Base-by-base conservation (phyloP, 2,329 filamentous ascomycete genomes). In the Pseudogymnoascus sp. region DNA sequence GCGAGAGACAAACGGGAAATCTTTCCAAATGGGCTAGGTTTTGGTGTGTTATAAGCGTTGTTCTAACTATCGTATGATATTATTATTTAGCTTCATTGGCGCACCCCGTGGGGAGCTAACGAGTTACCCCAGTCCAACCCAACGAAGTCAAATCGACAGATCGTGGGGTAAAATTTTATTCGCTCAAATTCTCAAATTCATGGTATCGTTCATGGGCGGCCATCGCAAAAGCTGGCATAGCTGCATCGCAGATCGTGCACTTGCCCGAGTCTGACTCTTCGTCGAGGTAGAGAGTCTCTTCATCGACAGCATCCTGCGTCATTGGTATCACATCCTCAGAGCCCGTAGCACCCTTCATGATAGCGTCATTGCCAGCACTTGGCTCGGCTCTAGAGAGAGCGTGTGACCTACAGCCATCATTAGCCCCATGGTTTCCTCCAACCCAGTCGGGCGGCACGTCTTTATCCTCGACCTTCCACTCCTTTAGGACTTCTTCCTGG, bases 401-500 rank as follows among this genome's bases (percentile, higher is more conserved):
- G 7, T 26, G 38, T 42, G 16, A 31, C 21, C 50, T 53, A 29
- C n/a, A 37, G 5, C n/a, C 37, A 24, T 47, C 33, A 8, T 26
- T 11, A 10, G 44, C 14, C 31, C 37, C 10, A 10, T 16, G 37
- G 14, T 38, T 16, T 37, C 37, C 33, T 14, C 21, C 35, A 38
- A 35, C 61, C 38, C 59, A 56, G 60, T 72, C 70, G 44, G 72
- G 71, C n/a, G 73, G 69, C 1, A 73, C 67, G 63, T 75, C 73
- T 64, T 67, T 69, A 66, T 82, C 81, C 56, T 82, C 80, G 1
- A 86, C 79, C 61, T 77, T 86, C 78, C 88, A 93, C 60, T 89
- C 85, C 65, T 81, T 85, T 62, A 92, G 76, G 31, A 86, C 82
- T 50, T 85, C 81, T 60, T 90, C 86, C 72, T 96, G 91, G 62